Percentiles rank a stretch among this genome's conserved stretches.
Evolutionary conservation across 2,329 filamentous ascomycete genomes (phyloP).

Genomic region (Colletotrichum shisoi): DNA sequence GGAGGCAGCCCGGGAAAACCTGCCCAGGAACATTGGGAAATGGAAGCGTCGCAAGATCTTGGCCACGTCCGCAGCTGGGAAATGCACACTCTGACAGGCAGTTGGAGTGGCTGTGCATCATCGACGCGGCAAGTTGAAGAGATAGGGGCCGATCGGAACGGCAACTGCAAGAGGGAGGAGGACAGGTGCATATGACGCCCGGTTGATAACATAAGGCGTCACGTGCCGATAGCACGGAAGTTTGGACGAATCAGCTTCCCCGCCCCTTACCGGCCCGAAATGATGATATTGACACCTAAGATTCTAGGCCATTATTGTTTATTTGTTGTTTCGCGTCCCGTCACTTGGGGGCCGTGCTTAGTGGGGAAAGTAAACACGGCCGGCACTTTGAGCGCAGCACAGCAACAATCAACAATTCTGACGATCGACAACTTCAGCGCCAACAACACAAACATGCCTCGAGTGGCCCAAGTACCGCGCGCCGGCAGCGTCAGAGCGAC

Average conservation of each 20-base stretch:
- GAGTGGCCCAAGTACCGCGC: slow-evolving; percentile 64
- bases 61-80: slow-evolving; percentile 27
- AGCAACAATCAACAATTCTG: slow-evolving; percentile 29
- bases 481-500: slow-evolving; percentile 57
- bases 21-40: slow-evolving; percentile 16
- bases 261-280: slow-evolving; percentile 10
- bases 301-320: slow-evolving; percentile 19
- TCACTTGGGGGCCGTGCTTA: slow-evolving; percentile 29
- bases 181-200: slow-evolving; percentile 7
- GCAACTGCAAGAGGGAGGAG: slow-evolving; percentile 39
- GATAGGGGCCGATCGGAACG: slow-evolving; percentile 24
- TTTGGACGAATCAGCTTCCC: slow-evolving; percentile 24
- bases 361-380: slow-evolving; percentile 39
- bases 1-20: slow-evolving; percentile 39
- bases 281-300: slow-evolving; percentile 19
- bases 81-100: background rate
- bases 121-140: slow-evolving; percentile 30
- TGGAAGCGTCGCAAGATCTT: slow-evolving; percentile 35
- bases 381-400: slow-evolving; percentile 17
- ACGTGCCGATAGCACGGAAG: slow-evolving; percentile 3
- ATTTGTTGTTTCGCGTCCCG: slow-evolving; percentile 36
- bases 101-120: slow-evolving; percentile 29
- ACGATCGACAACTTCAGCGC: slow-evolving; percentile 39
- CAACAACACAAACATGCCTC: slow-evolving; percentile 58
- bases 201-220: background rate